A percentile compares a stretch with the other conserved stretches of the same genome.
phyloP scores from a whole-genome alignment of 2,329 filamentous ascomycete species.

The Colletotrichum plurivorum region DNA sequence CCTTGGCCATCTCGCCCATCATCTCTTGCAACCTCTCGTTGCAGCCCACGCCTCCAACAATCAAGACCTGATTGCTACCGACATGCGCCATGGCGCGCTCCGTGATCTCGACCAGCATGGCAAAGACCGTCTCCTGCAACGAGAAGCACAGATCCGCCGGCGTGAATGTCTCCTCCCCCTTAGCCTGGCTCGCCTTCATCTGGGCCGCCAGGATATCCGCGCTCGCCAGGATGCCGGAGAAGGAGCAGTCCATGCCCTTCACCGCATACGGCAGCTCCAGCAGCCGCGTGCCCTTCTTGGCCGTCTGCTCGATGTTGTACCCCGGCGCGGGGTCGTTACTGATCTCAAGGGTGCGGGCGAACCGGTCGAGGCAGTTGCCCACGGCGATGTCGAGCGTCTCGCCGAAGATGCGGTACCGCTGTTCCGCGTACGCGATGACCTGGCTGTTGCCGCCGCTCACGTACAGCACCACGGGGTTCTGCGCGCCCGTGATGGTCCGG shows the following conservation, averaged over 20 bases:
- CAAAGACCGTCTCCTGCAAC: slow-evolving; percentile 94
- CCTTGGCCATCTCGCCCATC: slow-evolving; percentile 96
- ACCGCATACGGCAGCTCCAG: slow-evolving; percentile 95
- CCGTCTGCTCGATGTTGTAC: slow-evolving; percentile 97
- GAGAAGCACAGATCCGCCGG: slow-evolving; percentile 92
- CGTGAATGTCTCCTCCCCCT: slow-evolving; percentile 73
- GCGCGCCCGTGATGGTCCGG: slow-evolving; percentile 88
- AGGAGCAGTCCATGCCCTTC: slow-evolving; percentile 99
- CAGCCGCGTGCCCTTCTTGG: slow-evolving; percentile 78
- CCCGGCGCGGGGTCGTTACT: slow-evolving; percentile 96
- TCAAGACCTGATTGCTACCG: slow-evolving; percentile 88
- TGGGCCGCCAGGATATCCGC: slow-evolving; percentile 85
- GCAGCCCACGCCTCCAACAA: slow-evolving; percentile 95
- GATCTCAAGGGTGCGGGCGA: slow-evolving; percentile 91
- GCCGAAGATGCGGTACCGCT: slow-evolving; percentile 96
- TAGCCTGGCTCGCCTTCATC: slow-evolving; percentile 66
- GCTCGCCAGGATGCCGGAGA: slow-evolving; percentile 89
- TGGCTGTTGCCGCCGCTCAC: slow-evolving; percentile 97
- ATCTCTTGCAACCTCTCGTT: slow-evolving; percentile 96
- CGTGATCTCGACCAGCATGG: slow-evolving; percentile 98
- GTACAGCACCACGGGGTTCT: slow-evolving; percentile 95
- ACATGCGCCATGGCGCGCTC: slow-evolving; percentile 99
- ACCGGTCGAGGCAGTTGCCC: slow-evolving; percentile 96
- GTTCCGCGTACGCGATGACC: slow-evolving; percentile 95
- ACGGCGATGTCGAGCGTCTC: slow-evolving; percentile 98